phyloP scores from a whole-genome alignment of 2,329 filamentous ascomycete genomes.

The Emergomyces orientalis region DNA sequence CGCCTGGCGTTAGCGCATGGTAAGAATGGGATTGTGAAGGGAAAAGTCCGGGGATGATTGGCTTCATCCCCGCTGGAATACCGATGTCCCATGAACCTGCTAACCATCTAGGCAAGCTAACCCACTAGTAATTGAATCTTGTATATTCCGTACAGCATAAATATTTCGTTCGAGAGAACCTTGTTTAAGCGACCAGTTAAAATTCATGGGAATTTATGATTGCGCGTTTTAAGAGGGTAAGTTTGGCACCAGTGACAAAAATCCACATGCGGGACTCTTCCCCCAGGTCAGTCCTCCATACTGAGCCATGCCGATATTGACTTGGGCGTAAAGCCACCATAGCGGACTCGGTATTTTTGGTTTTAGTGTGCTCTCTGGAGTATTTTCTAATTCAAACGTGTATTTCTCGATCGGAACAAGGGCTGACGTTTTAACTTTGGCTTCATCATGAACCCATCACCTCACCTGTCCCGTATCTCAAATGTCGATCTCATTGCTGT shows the following conservation, averaged over 20 bases:
- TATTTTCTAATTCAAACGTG: constrained; percentile 2
- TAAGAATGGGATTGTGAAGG: neutral
- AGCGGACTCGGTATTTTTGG: neutral
- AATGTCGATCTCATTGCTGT: neutral
- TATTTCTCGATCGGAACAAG: neutral
- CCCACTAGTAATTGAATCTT: neutral
- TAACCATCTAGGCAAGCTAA: neutral
- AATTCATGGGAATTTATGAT: neutral
- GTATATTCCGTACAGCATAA: neutral
- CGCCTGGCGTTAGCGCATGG: neutral
- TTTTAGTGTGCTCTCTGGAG: neutral
- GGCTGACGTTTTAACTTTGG: neutral
- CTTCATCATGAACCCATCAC: neutral
- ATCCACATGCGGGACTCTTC: neutral
- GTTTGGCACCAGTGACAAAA: neutral
- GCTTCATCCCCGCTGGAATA: neutral
- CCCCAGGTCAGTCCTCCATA: neutral
- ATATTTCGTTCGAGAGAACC: neutral
- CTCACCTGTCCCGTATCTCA: neutral
- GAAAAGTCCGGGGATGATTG: neutral
- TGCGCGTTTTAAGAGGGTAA: neutral
- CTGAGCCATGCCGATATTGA: constrained; percentile 1
- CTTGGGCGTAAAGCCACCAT: neutral
- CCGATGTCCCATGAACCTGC: neutral
- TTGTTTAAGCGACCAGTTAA: too few species aligned